phyloP scores from a whole-genome alignment of 129 eudicot species.

The Ambrosia trifida region DNA sequence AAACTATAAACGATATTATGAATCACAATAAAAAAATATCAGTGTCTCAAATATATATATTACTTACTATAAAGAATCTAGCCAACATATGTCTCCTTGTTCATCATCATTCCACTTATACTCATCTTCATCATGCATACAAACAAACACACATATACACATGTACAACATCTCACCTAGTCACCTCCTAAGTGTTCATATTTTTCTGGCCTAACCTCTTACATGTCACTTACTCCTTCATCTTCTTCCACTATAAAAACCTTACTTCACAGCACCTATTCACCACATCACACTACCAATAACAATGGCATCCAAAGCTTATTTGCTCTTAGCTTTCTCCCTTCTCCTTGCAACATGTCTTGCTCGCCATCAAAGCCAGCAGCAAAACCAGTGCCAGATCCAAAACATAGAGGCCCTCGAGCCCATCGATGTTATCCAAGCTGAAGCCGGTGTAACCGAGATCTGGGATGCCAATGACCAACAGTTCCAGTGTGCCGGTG shows the following conservation, averaged over 20 bases:
- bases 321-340: conserved; percentile 21
- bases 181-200: conserved; percentile 5
- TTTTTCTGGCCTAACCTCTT: not conserved
- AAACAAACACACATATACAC: conserved; percentile 10
- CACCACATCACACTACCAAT: conserved; percentile 13
- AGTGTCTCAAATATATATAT: too few species aligned
- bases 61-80: too few species aligned
- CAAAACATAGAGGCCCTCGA: conserved; percentile 47
- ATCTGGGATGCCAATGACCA: conserved; percentile 48
- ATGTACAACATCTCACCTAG: not conserved
- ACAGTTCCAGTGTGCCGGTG: conserved; percentile 71
- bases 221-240: conserved; percentile 32
- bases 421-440: conserved; percentile 39
- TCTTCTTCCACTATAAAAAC: conserved; percentile 21
- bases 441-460: conserved; percentile 74
- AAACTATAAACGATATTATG: too few species aligned
- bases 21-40: too few species aligned
- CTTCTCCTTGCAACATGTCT: conserved; percentile 18
- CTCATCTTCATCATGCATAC: too few species aligned
- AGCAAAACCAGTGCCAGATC: conserved; percentile 50
- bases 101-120: not conserved
- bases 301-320: conserved; percentile 27
- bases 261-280: conserved; percentile 18
- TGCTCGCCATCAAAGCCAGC: conserved; percentile 30
- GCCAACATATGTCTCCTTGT: not conserved